phyloP scores from a whole-genome alignment of 257 asterid genomes.

The Ballota nigra region DNA sequence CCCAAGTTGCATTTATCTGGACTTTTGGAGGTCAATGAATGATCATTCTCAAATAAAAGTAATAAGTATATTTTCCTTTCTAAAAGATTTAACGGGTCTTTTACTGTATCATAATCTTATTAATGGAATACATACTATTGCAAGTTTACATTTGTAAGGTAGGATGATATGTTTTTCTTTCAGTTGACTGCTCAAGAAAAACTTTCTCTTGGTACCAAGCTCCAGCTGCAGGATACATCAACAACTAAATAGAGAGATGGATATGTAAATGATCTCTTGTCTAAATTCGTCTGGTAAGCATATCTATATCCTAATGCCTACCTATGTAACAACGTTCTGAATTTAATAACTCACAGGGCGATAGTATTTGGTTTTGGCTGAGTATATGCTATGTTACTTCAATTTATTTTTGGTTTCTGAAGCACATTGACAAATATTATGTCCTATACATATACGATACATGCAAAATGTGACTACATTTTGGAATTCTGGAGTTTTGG shows the following conservation, averaged over 20 bases:
- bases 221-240: conserved; percentile 76
- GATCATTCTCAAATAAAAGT: conserved; percentile 55
- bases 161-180: conserved; percentile 95
- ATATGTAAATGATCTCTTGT: conserved; percentile 71
- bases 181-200: conserved; percentile 98
- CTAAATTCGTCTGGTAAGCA: conserved; percentile 80
- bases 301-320: not conserved
- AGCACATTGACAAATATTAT: conserved; percentile 1
- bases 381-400: not conserved
- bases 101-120: conserved; percentile 6
- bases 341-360: not conserved
- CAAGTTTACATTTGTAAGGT: conserved; percentile 88
- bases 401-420: not conserved
- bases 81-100: not conserved
- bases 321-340: not conserved
- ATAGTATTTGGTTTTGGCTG: not conserved
- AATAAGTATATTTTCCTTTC: conserved; percentile 49
- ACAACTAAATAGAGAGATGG: conserved; percentile 75
- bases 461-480: no score
- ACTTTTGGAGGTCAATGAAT: conserved; percentile 81
- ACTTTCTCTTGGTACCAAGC: conserved; percentile 86
- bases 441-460: not conserved
- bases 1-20: conserved; percentile 85
- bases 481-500: no score
- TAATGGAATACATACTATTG: conserved; percentile 23